Base-by-base conservation (phyloP, 2,329 filamentous ascomycete genomes). In the Saccharata proteae region DNA sequence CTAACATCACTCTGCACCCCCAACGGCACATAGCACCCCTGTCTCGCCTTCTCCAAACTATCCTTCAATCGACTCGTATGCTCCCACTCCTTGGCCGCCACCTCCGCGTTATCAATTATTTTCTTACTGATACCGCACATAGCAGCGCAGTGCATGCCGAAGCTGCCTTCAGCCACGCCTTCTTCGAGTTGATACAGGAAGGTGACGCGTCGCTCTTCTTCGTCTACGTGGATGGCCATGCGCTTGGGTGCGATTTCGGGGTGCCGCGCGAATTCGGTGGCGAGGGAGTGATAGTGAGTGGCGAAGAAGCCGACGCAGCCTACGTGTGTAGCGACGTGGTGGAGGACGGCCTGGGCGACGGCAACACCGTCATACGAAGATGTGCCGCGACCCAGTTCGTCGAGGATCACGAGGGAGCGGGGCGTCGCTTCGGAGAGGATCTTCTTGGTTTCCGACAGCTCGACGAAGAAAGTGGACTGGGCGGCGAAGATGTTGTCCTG, bases 401-500 rank as follows among this genome's bases (percentile, higher is more conserved):
- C 90, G 2, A 98, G 74, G 44, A 98, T 98, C 34, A 98, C 90
- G 1, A 98, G 74, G 0, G 85, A 94, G 8, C 88, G 81, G 0
- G 88, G 80, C 0, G 88, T 94, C 0, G 90, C 90, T 59, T 96
- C 90, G 0, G 83, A 76, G 1, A 98, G 68, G 30, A 98, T 98
- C 66, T 96, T 96, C 64, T 96, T 93, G 0, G 90, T 98, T 55
- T 98, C 90, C 0, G 85, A 86, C 2, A 98, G 65, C 57, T 98
- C 90, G 16, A 98, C 88, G 49, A 98, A 96, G 65, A 98, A 98
- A 3, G 90, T 98, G 10, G 83, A 93, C 55, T 98, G 90, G 0
- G 88, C 83, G 1, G 88, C 90, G 51, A 98, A 96, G 46, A 98
- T 98, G 57, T 96, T 96, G 71, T 98, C 90, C 48, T 96, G 93